Evolutionary conservation across 768 basidiomycete genomes (phyloP), one percentile per base, ranked within the genome.

Genomic region (Galerina sulciceps): DNA sequence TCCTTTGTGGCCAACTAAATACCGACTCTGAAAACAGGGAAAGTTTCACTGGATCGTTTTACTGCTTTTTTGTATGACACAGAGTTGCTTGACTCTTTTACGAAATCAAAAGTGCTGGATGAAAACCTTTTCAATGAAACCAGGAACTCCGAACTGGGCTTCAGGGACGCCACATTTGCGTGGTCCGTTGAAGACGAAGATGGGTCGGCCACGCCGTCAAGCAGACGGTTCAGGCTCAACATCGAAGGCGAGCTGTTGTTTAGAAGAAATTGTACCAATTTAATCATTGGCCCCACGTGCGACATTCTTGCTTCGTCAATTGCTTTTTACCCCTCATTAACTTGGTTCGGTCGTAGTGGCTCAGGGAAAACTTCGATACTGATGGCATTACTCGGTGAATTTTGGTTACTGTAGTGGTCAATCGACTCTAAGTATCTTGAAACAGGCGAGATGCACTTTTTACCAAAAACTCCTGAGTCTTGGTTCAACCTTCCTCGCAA

Each of bases 41-140:
- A 85, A 71, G 88, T 92, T 2, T 88, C 88, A 1, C 64, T 91
- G 13, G 82, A 85, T 53, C 83, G 90, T 65, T 62, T 80, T 8
- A 67, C 74, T 22, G 67, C 75, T 37, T 80, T 81, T 61, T 60
- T 82, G 20, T 67, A 69, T 11, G 50, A 81, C 75, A 82, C 83
- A 3, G 83, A 85, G 81, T 58, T 74, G 79, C 6, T 69, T 81
- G 22, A 83, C 82, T 38, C 50, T 18, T 62, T 36, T 57, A 26
- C 58, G 14, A 55, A 63, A 40, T 31, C 62, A 6, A 34, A 46
- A n/a, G 34, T 34, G 26, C 3, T 20, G 17, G 36, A 13, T 51
- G 13, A 34, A 48, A 31, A 22, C 22, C 40, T 37, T 45, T 82
- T 14, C 17, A 14, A 17, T 26, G 13, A 43, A 45, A 10, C 3